Base-by-base conservation (phyloP, 108 stramenopile species). In the Skeletonema marinoi region DNA sequence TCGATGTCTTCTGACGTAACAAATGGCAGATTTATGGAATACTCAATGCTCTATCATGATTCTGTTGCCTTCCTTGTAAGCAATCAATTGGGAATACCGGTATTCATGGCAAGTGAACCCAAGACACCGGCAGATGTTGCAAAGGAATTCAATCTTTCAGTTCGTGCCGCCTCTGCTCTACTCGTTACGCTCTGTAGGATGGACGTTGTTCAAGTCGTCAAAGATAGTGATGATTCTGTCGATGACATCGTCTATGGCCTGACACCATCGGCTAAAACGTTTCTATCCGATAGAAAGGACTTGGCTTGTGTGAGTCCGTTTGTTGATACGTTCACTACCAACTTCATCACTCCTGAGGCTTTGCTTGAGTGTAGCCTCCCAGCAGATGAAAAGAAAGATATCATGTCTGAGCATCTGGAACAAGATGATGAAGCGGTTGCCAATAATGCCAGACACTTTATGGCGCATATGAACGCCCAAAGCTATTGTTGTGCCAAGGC, bases 401-500 rank as follows among this genome's bases (percentile, higher is more conserved):
- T 67, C 14, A 67, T 67, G 66, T 19, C 66, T 3, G 66, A 44
- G 16, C 39, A 50, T 44, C 66, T 67, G 1, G 66, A 67, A 50
- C 32, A 67, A 9, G 46, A 50, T 9, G 66, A 67, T 33, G 46
- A 67, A n/a, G n/a, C 30, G 0, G 46, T 67, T 6, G 39, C 66
- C 6, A 67, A 67, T 50, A 67, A 67, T n/a, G 66, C 66, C 6
- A 16, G 66, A 13, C 66, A 67, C 46, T 67, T 67, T 21, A 67
- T 67, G 66, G 19, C 14, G 46, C 66, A 67, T 9, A 67, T 67
- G 66, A 67, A 67, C 21, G 66, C 66, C 10, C 66, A 67, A 50
- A 67, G 66, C 44, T 67, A 67, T 21, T 67, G 66, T 42, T 67
- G 66, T 21, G 66, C 66, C 4, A 67, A 32, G 66, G 66, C 66